phyloP scores from a whole-genome alignment of 257 asterid species.

The Ilex asprella region DNA sequence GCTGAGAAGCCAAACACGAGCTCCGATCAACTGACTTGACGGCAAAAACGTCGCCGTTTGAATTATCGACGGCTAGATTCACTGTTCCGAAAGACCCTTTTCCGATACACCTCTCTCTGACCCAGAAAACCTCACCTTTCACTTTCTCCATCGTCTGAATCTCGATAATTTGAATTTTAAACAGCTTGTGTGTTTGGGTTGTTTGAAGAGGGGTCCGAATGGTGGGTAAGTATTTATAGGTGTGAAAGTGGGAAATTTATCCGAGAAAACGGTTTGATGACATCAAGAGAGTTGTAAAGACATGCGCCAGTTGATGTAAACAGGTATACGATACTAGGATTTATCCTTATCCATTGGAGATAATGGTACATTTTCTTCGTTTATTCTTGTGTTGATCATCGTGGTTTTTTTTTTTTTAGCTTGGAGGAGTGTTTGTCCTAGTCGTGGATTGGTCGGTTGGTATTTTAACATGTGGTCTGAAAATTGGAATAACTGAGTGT shows the following conservation, averaged over 20 bases:
- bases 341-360: background rate
- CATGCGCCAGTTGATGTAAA: background rate
- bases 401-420: too few species aligned
- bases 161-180: background rate
- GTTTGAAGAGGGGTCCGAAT: too few species aligned
- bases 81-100: constrained; percentile 49
- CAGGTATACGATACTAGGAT: background rate
- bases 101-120: constrained; percentile 38
- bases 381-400: background rate
- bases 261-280: background rate
- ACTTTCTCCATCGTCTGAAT: constrained; percentile 8
- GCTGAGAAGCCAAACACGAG: constrained; percentile 25
- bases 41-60: constrained; percentile 34
- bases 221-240: too few species aligned
- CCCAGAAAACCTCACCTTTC: constrained; percentile 22
- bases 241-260: too few species aligned
- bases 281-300: background rate
- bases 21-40: constrained; percentile 39
- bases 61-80: constrained; percentile 22
- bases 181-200: too few species aligned
- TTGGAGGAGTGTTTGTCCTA: too few species aligned
- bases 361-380: background rate
- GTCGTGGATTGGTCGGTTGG: too few species aligned
- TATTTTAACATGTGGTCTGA: too few species aligned
- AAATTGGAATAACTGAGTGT: too few species aligned